These are phyloP conservation scores for Rubroboletus pulcherrimus DNA, from an alignment of 768 basidiomycete genomes.

Conservation along the genomic window DNA sequence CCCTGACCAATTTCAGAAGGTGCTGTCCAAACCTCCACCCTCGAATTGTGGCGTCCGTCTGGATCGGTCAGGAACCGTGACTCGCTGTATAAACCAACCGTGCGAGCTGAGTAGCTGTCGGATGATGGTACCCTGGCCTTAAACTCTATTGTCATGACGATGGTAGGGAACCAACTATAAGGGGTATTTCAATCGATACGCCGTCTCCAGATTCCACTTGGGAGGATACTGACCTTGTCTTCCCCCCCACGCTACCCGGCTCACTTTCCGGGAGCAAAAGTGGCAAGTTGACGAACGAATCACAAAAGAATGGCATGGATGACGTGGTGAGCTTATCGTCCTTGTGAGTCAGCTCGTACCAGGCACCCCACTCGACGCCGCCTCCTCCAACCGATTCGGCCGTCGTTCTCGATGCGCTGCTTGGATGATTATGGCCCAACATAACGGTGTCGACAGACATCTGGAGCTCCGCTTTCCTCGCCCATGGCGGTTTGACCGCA, in stretches of 20 bases:
- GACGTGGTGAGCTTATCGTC: conserved; percentile 47
- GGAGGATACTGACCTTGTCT: conserved; percentile 11
- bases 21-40: conserved; percentile 65
- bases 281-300: conserved; percentile 47
- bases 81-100: conserved; percentile 53
- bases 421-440: conserved; percentile 35
- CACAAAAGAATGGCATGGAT: conserved; percentile 54
- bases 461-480: conserved; percentile 33
- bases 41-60: conserved; percentile 53
- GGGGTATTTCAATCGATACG: not conserved
- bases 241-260: conserved; percentile 25
- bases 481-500: conserved; percentile 30
- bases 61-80: conserved; percentile 53
- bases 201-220: not conserved
- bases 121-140: conserved; percentile 55
- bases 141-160: conserved; percentile 60
- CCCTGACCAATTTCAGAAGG: conserved; percentile 53
- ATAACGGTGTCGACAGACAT: conserved; percentile 43
- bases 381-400: conserved; percentile 46
- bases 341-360: conserved; percentile 43
- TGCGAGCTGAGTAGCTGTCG: conserved; percentile 41
- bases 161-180: conserved; percentile 59
- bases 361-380: conserved; percentile 56
- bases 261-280: conserved; percentile 45
- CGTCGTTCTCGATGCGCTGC: conserved; percentile 37